These are phyloP conservation scores for Pisolithus tinctorius DNA, from an alignment of 768 basidiomycete species.

Conservation along the genomic window DNA sequence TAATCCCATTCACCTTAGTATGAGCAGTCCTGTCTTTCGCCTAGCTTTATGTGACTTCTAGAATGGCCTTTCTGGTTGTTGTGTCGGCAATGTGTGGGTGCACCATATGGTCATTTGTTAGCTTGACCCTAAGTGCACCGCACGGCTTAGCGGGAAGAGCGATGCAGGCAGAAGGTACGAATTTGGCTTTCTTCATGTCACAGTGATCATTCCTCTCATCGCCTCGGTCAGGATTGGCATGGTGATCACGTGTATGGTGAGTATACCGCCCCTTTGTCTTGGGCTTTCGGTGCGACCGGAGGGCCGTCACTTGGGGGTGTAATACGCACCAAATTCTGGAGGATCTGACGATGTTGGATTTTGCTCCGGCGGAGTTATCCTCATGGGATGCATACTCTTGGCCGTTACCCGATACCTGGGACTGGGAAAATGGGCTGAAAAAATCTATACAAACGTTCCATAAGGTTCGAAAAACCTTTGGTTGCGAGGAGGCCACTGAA, in stretches of 20 bases:
- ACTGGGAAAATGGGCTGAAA: neutral
- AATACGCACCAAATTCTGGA: neutral
- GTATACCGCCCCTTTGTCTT: neutral
- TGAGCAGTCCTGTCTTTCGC: constrained; percentile 35
- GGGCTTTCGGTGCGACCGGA: neutral
- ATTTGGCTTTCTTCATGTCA: no score
- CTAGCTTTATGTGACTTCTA: constrained; percentile 36
- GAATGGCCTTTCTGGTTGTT: constrained; percentile 24
- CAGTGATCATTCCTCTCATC: neutral
- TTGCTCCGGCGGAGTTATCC: constrained; percentile 1
- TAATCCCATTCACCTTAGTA: constrained; percentile 33
- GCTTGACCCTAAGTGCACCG: constrained; percentile 4
- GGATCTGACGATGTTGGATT: constrained; percentile 4
- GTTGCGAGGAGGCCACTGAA: no score
- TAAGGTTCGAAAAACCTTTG: no score
- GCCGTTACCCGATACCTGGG: constrained; percentile 1
- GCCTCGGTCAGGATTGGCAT: constrained; percentile 1
- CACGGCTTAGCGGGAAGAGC: constrained; percentile 4
- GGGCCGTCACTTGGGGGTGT: constrained; percentile 2
- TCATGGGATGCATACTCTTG: constrained; percentile 1
- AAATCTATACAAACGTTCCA: neutral
- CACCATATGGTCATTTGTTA: constrained; percentile 4
- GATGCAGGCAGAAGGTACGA: constrained; percentile 5
- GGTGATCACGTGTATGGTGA: constrained; percentile 1
- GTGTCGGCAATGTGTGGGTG: constrained; percentile 36